Conservation (phyloP, 1,284 basidiomycete genomes). For the Naganishia sp. region DNA sequence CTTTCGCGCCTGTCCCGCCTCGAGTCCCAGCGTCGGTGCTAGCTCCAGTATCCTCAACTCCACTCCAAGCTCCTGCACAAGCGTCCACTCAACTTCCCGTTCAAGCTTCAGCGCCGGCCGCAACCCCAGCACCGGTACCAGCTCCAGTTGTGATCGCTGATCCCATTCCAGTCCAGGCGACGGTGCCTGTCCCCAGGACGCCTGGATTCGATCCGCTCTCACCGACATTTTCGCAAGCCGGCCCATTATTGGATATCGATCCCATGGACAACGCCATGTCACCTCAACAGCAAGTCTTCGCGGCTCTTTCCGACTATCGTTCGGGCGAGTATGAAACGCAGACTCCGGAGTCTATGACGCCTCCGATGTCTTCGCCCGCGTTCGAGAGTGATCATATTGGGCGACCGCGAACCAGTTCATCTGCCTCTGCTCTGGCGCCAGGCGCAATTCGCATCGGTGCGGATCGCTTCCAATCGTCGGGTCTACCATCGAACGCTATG, state of each 20-base stretch:
- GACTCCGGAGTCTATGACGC: constrained; percentile 20
- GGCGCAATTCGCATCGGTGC: constrained; percentile 21
- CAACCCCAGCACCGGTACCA: not conserved
- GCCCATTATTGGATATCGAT: constrained; percentile 25
- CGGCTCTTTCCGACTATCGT: constrained; percentile 26
- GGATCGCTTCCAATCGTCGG: not conserved
- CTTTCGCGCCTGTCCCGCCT: not conserved
- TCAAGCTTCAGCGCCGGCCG: not conserved
- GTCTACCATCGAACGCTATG: not conserved
- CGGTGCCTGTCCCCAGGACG: not conserved
- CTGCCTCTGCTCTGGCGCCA: constrained; percentile 17
- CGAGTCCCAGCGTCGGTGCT: not conserved
- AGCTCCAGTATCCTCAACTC: not conserved
- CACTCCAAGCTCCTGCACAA: not conserved
- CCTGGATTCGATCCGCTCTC: constrained; percentile 12
- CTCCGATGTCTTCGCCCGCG: constrained; percentile 1
- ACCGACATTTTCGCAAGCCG: constrained; percentile 25
- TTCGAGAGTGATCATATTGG: constrained; percentile 13
- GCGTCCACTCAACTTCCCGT: not conserved
- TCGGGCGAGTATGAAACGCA: not conserved
- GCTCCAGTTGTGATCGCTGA: not conserved
- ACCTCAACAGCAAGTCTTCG: constrained; percentile 19
- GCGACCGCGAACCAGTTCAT: constrained; percentile 16
- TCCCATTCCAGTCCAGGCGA: not conserved
- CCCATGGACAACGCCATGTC: constrained; percentile 28